These are phyloP conservation scores for Cryphonectria radicalis DNA, from an alignment of 2,329 filamentous ascomycete genomes.

Conservation along the genomic window DNA sequence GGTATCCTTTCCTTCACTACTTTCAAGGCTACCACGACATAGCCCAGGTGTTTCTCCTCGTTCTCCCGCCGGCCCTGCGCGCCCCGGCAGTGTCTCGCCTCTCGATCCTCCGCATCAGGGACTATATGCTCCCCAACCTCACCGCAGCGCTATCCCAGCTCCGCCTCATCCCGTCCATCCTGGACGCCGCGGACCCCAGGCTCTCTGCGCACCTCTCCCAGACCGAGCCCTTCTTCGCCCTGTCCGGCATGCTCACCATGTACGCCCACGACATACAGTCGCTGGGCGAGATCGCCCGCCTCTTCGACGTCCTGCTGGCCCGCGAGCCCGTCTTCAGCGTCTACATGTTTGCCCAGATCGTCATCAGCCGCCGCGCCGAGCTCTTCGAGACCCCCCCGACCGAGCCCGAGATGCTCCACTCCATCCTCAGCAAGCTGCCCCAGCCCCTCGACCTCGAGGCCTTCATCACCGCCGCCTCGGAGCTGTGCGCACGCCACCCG, in stretches of 20 bases:
- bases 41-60: conserved; percentile 90
- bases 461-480: conserved; percentile 69
- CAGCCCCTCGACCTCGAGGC: conserved; percentile 78
- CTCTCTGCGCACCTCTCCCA: conserved; percentile 76
- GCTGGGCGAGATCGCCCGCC: conserved; percentile 83
- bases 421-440: conserved; percentile 84
- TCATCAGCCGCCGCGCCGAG: conserved; percentile 78
- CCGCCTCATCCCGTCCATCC: conserved; percentile 81
- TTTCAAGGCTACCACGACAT: conserved; percentile 99
- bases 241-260: conserved; percentile 91
- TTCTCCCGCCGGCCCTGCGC: conserved; percentile 69
- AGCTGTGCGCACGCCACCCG: conserved; percentile 68
- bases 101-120: conserved; percentile 86
- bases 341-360: conserved; percentile 90
- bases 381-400: conserved; percentile 82
- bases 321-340: conserved; percentile 85
- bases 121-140: conserved; percentile 95
- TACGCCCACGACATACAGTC: conserved; percentile 95
- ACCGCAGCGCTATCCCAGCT: conserved; percentile 82
- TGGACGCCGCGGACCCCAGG: conserved; percentile 71
- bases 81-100: conserved; percentile 74
- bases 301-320: conserved; percentile 92
- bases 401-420: conserved; percentile 91
- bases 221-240: conserved; percentile 87
- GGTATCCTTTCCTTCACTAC: conserved; percentile 84